phyloP scores from a whole-genome alignment of 257 asterid genomes.

The Solanum lycopersicoides region DNA sequence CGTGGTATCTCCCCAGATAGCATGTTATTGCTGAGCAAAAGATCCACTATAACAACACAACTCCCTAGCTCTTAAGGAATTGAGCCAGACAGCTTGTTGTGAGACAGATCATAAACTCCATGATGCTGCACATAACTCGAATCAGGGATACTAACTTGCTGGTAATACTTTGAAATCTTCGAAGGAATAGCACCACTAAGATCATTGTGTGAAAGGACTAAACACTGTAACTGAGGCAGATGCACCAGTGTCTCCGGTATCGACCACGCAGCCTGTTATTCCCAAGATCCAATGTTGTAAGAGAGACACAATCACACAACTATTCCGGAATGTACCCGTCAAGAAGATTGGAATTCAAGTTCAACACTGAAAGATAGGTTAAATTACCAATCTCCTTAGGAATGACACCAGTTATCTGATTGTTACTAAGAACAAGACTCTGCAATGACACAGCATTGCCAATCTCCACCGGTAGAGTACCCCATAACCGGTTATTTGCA shows the following conservation, averaged over 20 bases:
- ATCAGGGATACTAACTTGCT: constrained; percentile 52
- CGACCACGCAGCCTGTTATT: constrained; percentile 38
- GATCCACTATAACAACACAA: constrained; percentile 52
- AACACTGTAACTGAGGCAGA: constrained; percentile 61
- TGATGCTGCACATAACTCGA: constrained; percentile 72
- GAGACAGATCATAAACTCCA: constrained; percentile 79
- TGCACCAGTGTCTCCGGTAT: constrained; percentile 39
- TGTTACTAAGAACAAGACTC: constrained; percentile 50
- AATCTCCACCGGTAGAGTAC: constrained; percentile 40
- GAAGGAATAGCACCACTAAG: constrained; percentile 71
- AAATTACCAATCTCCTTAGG: constrained; percentile 57
- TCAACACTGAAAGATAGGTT: constrained; percentile 39
- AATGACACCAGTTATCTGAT: constrained; percentile 38
- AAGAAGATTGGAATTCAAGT: constrained; percentile 53
- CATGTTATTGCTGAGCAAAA: constrained; percentile 56
- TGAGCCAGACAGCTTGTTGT: constrained; percentile 54
- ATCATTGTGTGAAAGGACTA: constrained; percentile 59
- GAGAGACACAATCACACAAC: constrained; percentile 50
- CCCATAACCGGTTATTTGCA: constrained; percentile 55
- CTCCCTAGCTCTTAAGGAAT: constrained; percentile 69
- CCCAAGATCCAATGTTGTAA: constrained; percentile 64
- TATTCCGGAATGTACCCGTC: constrained; percentile 48
- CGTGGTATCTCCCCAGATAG: constrained; percentile 64
- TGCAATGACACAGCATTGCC: constrained; percentile 42
- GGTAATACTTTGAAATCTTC: constrained; percentile 44